phyloP scores from a whole-genome alignment of 164 flowering plant genomes.

The Berberis thunbergii region DNA sequence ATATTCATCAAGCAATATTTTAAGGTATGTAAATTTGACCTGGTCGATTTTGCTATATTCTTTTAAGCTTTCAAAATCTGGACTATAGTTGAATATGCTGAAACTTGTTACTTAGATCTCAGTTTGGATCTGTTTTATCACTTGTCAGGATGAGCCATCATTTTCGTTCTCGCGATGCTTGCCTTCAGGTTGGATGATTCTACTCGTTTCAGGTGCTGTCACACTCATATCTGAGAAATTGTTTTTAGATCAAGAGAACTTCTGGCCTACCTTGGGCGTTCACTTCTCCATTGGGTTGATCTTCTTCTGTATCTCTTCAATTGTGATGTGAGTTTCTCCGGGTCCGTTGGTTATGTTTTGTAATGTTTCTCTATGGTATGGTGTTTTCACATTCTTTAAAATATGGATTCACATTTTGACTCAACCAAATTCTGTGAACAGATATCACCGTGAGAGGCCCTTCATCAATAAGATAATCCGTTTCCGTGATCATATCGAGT shows the following conservation, averaged over 20 bases:
- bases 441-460: too few species aligned
- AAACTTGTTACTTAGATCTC: background rate
- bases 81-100: background rate
- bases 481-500: too few species aligned
- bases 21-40: constrained; percentile 38
- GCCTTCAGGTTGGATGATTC: constrained; percentile 63
- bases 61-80: background rate
- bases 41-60: background rate
- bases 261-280: constrained; percentile 58
- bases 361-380: too few species aligned
- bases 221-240: constrained; percentile 60
- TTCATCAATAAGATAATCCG: too few species aligned
- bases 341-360: too few species aligned
- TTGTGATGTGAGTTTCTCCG: constrained; percentile 50
- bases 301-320: constrained; percentile 54
- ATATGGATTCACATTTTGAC: too few species aligned
- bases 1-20: constrained; percentile 73
- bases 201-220: constrained; percentile 49
- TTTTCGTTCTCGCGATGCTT: constrained; percentile 64
- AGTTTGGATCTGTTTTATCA: constrained; percentile 4
- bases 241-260: constrained; percentile 55
- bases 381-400: too few species aligned
- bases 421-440: too few species aligned
- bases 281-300: constrained; percentile 59
- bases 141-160: constrained; percentile 46